phyloP scores from a whole-genome alignment of 305 asterid species.

The Solanum hybrid region DNA sequence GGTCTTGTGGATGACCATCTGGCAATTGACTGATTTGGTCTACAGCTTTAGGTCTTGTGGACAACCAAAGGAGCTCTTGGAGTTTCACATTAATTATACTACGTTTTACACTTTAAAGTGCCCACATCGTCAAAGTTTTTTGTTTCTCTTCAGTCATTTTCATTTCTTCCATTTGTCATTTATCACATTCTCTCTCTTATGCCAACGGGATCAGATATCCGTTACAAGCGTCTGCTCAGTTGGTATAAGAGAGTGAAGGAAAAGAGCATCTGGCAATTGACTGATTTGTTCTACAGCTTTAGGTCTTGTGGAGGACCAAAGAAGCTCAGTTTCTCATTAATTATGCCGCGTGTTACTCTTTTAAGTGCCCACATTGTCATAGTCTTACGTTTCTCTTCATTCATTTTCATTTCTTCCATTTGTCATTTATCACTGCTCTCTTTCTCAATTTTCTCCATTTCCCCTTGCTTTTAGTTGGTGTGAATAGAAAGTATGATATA shows the following conservation, averaged over 20 bases:
- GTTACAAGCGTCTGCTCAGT: too few relatives aligned
- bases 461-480: background rate
- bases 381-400: background rate
- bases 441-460: background rate
- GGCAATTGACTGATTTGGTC: too few relatives aligned
- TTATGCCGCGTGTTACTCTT: background rate
- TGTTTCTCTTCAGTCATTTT: background rate
- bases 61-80: background rate
- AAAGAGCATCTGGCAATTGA: too few relatives aligned
- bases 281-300: too few relatives aligned
- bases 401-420: background rate
- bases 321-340: background rate
- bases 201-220: too few relatives aligned
- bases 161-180: background rate
- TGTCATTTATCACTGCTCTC: background rate
- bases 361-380: background rate
- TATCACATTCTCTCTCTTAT: too few relatives aligned
- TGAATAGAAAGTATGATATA: background rate
- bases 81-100: background rate
- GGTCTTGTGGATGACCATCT: background rate
- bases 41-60: background rate
- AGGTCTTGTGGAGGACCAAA: background rate
- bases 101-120: background rate
- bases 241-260: too few relatives aligned
- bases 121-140: background rate